Conservation (phyloP, 306 rosid genomes). For the Gleditsia sinensis region DNA sequence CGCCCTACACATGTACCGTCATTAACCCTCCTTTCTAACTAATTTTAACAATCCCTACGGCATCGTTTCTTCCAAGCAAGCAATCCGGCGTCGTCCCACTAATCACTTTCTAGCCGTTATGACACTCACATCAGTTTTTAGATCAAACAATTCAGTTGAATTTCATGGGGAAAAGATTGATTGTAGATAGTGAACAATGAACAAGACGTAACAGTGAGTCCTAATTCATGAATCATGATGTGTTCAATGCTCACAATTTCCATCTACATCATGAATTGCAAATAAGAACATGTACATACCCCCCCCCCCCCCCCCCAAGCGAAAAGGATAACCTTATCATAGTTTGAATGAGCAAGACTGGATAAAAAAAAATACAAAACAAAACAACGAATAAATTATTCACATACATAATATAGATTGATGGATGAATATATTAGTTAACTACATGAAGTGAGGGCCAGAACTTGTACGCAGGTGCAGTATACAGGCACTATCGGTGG, state of each 20-base stretch:
- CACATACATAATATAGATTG: neutral
- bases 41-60: too few relatives aligned
- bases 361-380: conserved; percentile 29
- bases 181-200: conserved; percentile 17
- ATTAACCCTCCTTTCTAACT: too few relatives aligned
- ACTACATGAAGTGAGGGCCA: conserved; percentile 10
- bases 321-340: conserved; percentile 74
- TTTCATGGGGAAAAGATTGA: neutral
- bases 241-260: neutral
- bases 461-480: neutral
- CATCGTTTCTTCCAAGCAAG: too few relatives aligned
- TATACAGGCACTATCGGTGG: neutral
- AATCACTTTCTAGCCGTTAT: too few relatives aligned
- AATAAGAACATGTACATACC: conserved; percentile 17
- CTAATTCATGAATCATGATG: neutral
- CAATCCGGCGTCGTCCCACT: too few relatives aligned
- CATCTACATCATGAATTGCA: conserved; percentile 19
- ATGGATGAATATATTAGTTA: neutral
- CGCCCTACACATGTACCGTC: too few relatives aligned
- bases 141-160: conserved; percentile 4
- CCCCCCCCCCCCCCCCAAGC: conserved; percentile 59
- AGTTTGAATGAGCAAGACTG: conserved; percentile 96
- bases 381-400: conserved; percentile 2
- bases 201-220: neutral
- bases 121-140: neutral